Conservation (phyloP, 2,329 filamentous ascomycete species). For the Coniochaeta ligniaria region DNA sequence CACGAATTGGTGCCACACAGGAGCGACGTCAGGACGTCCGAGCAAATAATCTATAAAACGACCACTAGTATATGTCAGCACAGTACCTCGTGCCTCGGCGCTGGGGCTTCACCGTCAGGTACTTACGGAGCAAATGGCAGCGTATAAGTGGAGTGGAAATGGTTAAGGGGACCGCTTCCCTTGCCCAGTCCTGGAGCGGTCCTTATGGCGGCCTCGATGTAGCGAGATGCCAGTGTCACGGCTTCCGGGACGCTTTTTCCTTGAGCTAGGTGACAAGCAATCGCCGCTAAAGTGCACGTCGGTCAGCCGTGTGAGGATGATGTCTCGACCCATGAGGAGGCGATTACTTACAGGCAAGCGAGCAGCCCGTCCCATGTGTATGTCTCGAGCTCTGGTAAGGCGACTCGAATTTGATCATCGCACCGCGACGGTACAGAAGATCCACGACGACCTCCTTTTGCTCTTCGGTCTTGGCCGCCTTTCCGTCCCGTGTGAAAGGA, state of each 20-base stretch:
- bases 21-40: conserved; percentile 63
- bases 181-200: conserved; percentile 55
- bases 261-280: conserved; percentile 64
- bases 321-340: neutral
- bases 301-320: neutral
- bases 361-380: conserved; percentile 93
- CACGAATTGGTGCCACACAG: conserved; percentile 68
- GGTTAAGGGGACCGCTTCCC: conserved; percentile 68
- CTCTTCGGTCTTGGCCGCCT: conserved; percentile 47
- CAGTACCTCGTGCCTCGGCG: neutral
- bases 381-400: conserved; percentile 67
- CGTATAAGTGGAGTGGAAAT: conserved; percentile 65
- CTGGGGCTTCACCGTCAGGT: neutral
- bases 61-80: conserved; percentile 38
- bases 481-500: conserved; percentile 62
- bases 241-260: conserved; percentile 50
- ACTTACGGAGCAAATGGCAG: conserved; percentile 61
- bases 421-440: conserved; percentile 57
- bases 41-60: conserved; percentile 81
- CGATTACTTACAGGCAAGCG: conserved; percentile 65
- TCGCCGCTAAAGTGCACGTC: conserved; percentile 45
- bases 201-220: conserved; percentile 65
- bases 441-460: conserved; percentile 67
- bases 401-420: conserved; percentile 58
- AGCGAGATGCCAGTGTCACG: conserved; percentile 61